Evolutionary conservation across 2,329 filamentous ascomycete genomes (phyloP), one percentile per base, ranked within the genome.

Genomic region (Epichloe elymi): DNA sequence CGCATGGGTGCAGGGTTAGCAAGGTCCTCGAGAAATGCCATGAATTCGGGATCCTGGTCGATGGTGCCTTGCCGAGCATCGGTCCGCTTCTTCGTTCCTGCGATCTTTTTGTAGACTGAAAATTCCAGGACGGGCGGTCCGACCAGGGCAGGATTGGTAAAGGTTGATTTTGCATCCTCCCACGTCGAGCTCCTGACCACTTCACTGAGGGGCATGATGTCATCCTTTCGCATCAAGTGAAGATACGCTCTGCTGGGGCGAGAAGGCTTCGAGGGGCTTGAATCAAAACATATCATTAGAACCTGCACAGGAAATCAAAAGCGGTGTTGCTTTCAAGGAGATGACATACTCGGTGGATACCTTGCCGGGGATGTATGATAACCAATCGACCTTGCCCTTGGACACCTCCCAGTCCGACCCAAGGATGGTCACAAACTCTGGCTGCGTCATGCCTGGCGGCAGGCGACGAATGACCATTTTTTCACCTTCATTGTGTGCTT

Each of bases 1-100:
- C 74, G 78, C 5, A 70, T 60, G 1, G 70, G 69, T 8, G 67
- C 66, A 2, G 79, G 79, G 58, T 94, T 88, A 1, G 90, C 94
- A 45, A 97, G 76, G 50, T 80, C 85, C 65, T 94, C 86, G 7
- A 98, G 76, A 64, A 97, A 98, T 26, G 83, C 82, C 72, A 96
- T 94, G 60, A 96, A 98, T 59, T 97, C 93, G 0, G 88, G 82
- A 61, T 98, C 93, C 64, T 95, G 89, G 60, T 98, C 93, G 58
- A 98, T 97, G 3, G 89, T 95, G 49, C 91, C 93, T 65, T 95
- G 88, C 14, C 90, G 83, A 49, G 82, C 81, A 71, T 98, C 93
- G 50, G 81, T 79, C 36, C 88, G 82, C 47, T 80, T 79, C 64
- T 87, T 88, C 37, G 75, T 79, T 53, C 79, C 80, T 1, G 91